Conservation (phyloP, 2,329 filamentous ascomycete genomes). For the Lachnellula arida region DNA sequence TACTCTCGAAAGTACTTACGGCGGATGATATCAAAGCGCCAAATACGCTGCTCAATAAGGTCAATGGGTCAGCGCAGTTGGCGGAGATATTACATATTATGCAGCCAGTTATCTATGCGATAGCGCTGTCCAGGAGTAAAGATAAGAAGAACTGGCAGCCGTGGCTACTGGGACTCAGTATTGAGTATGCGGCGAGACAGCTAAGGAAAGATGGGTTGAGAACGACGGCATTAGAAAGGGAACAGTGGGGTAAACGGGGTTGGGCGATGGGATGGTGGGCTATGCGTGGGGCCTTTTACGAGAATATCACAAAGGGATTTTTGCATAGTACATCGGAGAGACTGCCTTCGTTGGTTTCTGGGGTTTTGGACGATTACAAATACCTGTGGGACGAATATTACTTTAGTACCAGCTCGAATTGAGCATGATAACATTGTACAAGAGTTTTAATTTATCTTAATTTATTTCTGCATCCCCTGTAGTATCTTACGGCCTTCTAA, state of each 20-base stretch:
- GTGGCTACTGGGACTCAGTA: conserved; percentile 79
- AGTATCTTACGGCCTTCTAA: neutral
- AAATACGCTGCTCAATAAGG: conserved; percentile 74
- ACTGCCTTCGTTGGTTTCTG: conserved; percentile 66
- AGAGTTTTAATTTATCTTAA: neutral
- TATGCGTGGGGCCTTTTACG: conserved; percentile 96
- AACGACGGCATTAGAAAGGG: conserved; percentile 81
- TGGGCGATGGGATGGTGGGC: conserved; percentile 94
- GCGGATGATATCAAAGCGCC: conserved; percentile 96
- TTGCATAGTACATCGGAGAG: conserved; percentile 48
- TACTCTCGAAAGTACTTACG: conserved; percentile 84
- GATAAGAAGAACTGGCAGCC: conserved; percentile 83
- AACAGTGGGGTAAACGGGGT: conserved; percentile 82
- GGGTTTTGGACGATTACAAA: conserved; percentile 91
- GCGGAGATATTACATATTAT: conserved; percentile 92
- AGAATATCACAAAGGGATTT: conserved; percentile 77
- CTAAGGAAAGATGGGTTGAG: conserved; percentile 58
- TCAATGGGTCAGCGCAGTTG: conserved; percentile 67
- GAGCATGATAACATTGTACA: conserved; percentile 3
- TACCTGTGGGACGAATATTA: conserved; percentile 99
- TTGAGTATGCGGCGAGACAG: conserved; percentile 88
- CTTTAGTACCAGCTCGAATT: conserved; percentile 48
- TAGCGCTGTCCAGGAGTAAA: conserved; percentile 65
- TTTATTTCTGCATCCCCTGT: neutral
- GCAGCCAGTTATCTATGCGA: conserved; percentile 79